Percentiles rank a stretch among this genome's conserved stretches.
Conservation (phyloP, 495 filamentous ascomycete genomes). For the Penicillium cinerascens region DNA sequence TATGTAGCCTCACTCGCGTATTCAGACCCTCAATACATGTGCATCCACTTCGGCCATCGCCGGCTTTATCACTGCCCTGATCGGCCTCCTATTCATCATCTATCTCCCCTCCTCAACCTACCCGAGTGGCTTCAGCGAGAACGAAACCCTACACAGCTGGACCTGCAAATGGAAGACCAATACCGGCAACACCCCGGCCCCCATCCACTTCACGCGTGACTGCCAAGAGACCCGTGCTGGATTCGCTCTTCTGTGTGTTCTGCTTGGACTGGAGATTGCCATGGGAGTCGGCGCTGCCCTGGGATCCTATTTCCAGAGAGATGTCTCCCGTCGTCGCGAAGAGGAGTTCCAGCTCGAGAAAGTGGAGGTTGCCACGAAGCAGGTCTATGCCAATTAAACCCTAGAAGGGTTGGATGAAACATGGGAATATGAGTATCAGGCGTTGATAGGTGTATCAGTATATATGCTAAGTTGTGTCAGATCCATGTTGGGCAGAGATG, state of each 20-base stretch:
- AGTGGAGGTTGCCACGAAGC: constrained; percentile 30
- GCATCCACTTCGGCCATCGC: constrained; percentile 31
- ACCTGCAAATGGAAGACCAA: constrained; percentile 47
- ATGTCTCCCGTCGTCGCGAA: constrained; percentile 32
- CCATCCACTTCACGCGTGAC: constrained; percentile 41
- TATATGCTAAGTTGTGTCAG: background rate
- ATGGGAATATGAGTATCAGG: background rate
- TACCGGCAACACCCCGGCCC: constrained; percentile 15
- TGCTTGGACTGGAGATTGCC: constrained; percentile 43
- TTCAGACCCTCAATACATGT: constrained; percentile 37
- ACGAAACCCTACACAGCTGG: constrained; percentile 50
- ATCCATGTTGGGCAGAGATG: constrained; percentile 1
- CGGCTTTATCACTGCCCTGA: constrained; percentile 40
- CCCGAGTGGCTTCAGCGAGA: constrained; percentile 32
- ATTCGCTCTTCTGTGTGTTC: constrained; percentile 38
- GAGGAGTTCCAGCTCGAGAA: constrained; percentile 29
- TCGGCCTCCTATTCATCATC: constrained; percentile 41
- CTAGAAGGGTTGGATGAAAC: background rate
- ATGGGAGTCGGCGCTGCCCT: constrained; percentile 38
- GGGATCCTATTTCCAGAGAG: constrained; percentile 40
- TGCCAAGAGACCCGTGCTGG: constrained; percentile 39
- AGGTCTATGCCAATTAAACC: constrained; percentile 12
- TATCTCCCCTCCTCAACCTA: constrained; percentile 39
- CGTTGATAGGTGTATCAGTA: background rate
- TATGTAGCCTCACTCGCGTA: constrained; percentile 35